Evolutionary conservation across 2,329 filamentous ascomycete species (phyloP), one percentile per base, ranked within the genome.

Genomic region (Neocucurbitaria cava): DNA sequence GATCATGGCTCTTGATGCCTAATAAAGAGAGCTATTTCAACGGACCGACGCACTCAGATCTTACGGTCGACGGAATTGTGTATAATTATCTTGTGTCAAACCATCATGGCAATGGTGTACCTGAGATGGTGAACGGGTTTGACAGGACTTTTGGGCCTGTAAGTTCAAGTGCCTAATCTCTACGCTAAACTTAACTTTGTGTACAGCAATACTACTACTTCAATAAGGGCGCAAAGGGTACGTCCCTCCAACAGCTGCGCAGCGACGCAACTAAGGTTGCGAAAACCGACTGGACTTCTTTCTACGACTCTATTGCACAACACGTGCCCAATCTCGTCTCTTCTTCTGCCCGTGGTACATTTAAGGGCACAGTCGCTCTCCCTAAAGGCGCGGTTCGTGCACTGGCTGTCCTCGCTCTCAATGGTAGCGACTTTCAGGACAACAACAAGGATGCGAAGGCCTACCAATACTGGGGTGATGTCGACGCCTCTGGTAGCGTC

Each of bases 1-100:
- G 86, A 1, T 83, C 83, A 1, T 88, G 85, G 85, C 72, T 88
- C 13, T 84, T 88, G 1, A 85, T 86, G 81, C 87, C 87, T 63
- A 87, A 83, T 0, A 83, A 81, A 59, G 85, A 88, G 46, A 86
- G 84, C 0, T 87, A 87, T 61, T 87, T 83, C 64, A 83, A 83
- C 8, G 86, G 86, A 0, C 86, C 86, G 0, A 72, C 85, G 2
- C 85, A 88, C 68, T 87, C 85, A 0, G 87, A 88, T 62, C 73
- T 89, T 5, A 81, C 81, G 0, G 86, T 88, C 0, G 86, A 88
- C 60, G 86, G 85, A 0, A 87, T 88, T 42, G 79, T 88, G 0
- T 88, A 88, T 68, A 87, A 89, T 64, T 89, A 88, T 63, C 54
- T 68, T 47, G 64, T 69, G 5, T 68, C 64, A 17, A 88, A 87